These are phyloP conservation scores for Alternaria brassicicola DNA, from an alignment of 2,329 filamentous ascomycete genomes.

Conservation along the genomic window DNA sequence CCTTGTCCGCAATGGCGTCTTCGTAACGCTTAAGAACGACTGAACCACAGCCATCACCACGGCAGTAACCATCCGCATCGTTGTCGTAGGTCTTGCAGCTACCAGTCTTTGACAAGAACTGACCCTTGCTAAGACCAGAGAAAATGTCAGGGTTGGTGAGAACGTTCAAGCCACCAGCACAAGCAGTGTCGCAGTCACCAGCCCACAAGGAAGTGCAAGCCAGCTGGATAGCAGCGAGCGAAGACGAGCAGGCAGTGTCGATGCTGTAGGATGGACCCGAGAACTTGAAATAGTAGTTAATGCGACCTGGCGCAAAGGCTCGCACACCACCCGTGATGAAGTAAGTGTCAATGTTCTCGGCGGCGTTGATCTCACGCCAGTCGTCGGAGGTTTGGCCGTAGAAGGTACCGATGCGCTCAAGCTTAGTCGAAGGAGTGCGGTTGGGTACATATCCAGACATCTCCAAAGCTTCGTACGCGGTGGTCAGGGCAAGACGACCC, in stretches of 20 bases:
- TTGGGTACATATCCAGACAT: conserved; percentile 79
- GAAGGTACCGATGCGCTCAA: conserved; percentile 71
- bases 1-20: conserved; percentile 77
- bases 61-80: conserved; percentile 80
- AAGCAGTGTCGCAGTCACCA: conserved; percentile 79
- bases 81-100: conserved; percentile 83
- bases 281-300: conserved; percentile 81
- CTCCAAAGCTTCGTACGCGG: conserved; percentile 81
- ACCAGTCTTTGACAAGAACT: conserved; percentile 78
- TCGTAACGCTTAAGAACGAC: conserved; percentile 80
- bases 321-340: conserved; percentile 68
- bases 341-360: conserved; percentile 73
- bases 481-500: conserved; percentile 76
- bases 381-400: conserved; percentile 79
- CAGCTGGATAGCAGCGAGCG: conserved; percentile 72
- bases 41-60: conserved; percentile 75
- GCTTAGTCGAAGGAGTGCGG: conserved; percentile 69
- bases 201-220: conserved; percentile 75
- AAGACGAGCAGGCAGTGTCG: conserved; percentile 81
- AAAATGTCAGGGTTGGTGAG: conserved; percentile 84
- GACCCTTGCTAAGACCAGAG: conserved; percentile 74
- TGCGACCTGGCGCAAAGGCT: conserved; percentile 67
- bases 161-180: conserved; percentile 78
- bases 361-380: conserved; percentile 76
- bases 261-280: conserved; percentile 73